Percentiles rank a stretch among this genome's conserved stretches.
Evolutionary conservation across 768 basidiomycete species (phyloP).

Genomic region (Clathrus columnatus): DNA sequence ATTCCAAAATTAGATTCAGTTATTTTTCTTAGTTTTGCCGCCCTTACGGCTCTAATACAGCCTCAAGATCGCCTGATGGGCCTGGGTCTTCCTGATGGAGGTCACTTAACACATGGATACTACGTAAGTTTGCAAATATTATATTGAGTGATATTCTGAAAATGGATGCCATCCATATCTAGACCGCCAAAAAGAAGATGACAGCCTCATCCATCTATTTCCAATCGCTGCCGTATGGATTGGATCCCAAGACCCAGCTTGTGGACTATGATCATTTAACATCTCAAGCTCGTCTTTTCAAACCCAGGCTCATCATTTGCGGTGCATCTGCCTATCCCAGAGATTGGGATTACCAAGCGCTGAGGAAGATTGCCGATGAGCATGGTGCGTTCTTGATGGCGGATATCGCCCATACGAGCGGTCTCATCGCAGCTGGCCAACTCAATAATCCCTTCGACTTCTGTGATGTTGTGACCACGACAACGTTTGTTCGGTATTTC

Average conservation of each 20-base stretch:
- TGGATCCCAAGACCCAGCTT: conserved; percentile 73
- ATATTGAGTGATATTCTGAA: neutral
- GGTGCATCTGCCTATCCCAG: conserved; percentile 98
- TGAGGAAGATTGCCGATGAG: conserved; percentile 73
- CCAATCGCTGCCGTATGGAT: conserved; percentile 92
- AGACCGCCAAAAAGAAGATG: conserved; percentile 99
- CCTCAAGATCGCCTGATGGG: conserved; percentile 99
- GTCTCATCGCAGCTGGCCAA: conserved; percentile 87
- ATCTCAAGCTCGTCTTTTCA: conserved; percentile 87
- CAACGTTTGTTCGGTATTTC: conserved; percentile 52
- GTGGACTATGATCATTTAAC: conserved; percentile 81
- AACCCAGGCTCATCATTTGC: conserved; percentile 91
- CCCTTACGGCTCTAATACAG: conserved; percentile 90
- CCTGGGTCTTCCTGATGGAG: conserved; percentile 95
- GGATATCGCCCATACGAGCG: conserved; percentile 96
- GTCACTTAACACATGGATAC: conserved; percentile 95
- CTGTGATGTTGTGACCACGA: conserved; percentile 97
- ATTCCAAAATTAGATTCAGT: neutral
- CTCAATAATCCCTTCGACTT: conserved; percentile 87
- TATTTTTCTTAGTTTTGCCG: conserved; percentile 69
- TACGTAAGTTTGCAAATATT: conserved; percentile 49
- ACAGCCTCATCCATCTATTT: conserved; percentile 99
- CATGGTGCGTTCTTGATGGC: conserved; percentile 92
- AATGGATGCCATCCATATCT: conserved; percentile 8
- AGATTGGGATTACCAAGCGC: conserved; percentile 89